Conservation (phyloP, 2,329 filamentous ascomycete species). For the Scytalidium sp. region DNA sequence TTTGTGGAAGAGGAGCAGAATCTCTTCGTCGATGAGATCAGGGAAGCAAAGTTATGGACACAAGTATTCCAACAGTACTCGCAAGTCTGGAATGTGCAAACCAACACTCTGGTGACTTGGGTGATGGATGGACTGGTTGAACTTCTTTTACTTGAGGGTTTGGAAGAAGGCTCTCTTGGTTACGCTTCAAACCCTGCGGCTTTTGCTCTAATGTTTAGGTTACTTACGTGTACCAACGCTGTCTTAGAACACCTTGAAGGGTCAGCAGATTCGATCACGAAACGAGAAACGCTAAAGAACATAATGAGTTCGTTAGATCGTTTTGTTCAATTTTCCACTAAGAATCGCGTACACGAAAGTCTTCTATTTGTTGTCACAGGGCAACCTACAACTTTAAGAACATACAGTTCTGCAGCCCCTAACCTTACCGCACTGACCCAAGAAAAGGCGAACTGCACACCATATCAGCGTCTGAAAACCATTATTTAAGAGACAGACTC, state of each 20-base stretch:
- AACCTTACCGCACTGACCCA: not conserved
- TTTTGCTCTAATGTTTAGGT: conserved; percentile 55
- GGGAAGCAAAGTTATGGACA: conserved; percentile 69
- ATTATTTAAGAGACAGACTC: too few relatives aligned
- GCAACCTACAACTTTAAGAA: not conserved
- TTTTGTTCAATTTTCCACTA: not conserved
- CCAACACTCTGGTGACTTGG: conserved; percentile 39
- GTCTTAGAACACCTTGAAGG: conserved; percentile 4
- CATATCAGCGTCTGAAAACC: not conserved
- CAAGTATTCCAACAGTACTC: conserved; percentile 28
- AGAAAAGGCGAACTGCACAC: not conserved
- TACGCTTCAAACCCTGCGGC: conserved; percentile 68
- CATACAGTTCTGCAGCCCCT: not conserved
- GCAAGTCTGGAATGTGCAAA: conserved; percentile 10
- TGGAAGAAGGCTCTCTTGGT: conserved; percentile 65
- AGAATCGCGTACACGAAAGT: conserved; percentile 4
- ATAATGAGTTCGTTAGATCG: not conserved
- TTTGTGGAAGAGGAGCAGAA: conserved; percentile 94
- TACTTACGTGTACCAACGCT: conserved; percentile 32
- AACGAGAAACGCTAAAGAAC: conserved; percentile 1
- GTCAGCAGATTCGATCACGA: not conserved
- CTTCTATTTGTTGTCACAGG: conserved; percentile 4
- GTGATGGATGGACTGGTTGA: conserved; percentile 23
- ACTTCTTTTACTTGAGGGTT: conserved; percentile 18
- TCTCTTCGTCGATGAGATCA: conserved; percentile 80